These are phyloP conservation scores for Clonostachys byssicola DNA, from an alignment of 2,329 filamentous ascomycete species.

Conservation along the genomic window DNA sequence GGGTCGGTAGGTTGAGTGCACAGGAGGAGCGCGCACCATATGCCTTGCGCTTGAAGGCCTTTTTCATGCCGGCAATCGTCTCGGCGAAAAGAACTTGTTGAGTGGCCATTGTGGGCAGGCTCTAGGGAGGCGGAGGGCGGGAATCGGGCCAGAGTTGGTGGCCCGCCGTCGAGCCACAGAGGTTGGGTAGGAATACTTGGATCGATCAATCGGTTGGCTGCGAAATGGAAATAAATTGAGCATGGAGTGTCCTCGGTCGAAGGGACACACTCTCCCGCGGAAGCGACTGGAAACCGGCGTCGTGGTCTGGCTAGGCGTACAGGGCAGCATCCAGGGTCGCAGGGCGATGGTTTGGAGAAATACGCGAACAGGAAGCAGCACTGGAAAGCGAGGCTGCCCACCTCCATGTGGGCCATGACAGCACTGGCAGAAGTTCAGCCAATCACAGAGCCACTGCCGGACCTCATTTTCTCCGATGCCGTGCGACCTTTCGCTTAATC, in stretches of 20 bases:
- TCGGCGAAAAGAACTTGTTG: conserved; percentile 62
- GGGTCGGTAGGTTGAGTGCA: not conserved
- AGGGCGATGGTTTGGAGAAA: too few species aligned
- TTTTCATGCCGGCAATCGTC: conserved; percentile 65
- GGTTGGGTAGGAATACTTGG: too few species aligned
- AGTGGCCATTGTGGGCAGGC: conserved; percentile 27
- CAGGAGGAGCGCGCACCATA: conserved; percentile 42
- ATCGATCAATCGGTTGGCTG: too few species aligned
- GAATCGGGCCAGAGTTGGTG: not conserved
- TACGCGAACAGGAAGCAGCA: too few species aligned
- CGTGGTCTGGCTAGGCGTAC: too few species aligned
- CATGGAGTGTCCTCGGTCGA: too few species aligned
- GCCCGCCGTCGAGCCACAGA: too few species aligned
- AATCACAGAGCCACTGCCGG: conserved; percentile 10
- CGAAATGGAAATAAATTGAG: too few species aligned
- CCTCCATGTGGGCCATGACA: conserved; percentile 19
- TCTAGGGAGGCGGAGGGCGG: not conserved
- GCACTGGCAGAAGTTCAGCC: conserved; percentile 13
- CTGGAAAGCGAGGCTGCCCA: conserved; percentile 19
- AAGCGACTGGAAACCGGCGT: too few species aligned
- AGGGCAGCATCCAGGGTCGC: too few species aligned
- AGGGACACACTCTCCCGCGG: too few species aligned
- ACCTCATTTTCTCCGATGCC: conserved; percentile 11
- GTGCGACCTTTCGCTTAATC: not conserved
- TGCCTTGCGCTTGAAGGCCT: conserved; percentile 59